These are phyloP conservation scores for Posidonia oceanica DNA, from an alignment of 116 monocot genomes.

Conservation along the genomic window DNA sequence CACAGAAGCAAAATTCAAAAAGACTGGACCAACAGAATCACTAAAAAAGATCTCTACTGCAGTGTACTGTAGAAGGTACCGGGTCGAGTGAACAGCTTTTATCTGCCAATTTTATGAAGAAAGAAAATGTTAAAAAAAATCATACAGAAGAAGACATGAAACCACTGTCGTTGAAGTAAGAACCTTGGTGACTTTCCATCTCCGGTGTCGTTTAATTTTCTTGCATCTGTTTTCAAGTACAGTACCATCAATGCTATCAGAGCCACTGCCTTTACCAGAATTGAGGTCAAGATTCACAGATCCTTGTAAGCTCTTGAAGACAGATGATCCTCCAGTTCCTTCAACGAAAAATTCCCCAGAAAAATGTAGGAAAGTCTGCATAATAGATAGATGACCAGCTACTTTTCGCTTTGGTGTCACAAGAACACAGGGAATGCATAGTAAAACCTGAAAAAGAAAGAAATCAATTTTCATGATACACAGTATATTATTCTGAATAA, in stretches of 20 bases:
- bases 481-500: background rate
- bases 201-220: constrained; percentile 76
- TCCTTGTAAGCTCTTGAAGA: constrained; percentile 51
- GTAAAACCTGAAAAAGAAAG: constrained; percentile 45
- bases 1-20: constrained; percentile 74
- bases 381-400: constrained; percentile 61
- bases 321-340: constrained; percentile 88
- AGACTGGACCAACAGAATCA: constrained; percentile 70
- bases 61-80: constrained; percentile 80
- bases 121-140: background rate
- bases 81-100: constrained; percentile 91
- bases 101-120: constrained; percentile 46
- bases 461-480: background rate
- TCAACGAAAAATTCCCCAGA: constrained; percentile 78
- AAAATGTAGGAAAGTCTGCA: constrained; percentile 67
- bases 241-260: constrained; percentile 20
- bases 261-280: constrained; percentile 19
- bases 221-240: constrained; percentile 19
- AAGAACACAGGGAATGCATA: constrained; percentile 73
- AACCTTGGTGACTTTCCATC: constrained; percentile 86
- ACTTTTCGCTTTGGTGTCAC: constrained; percentile 86
- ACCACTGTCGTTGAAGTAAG: background rate
- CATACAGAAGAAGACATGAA: background rate
- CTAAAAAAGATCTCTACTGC: constrained; percentile 89
- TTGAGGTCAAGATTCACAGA: constrained; percentile 10